A percentile compares a stretch with the other conserved stretches of the same genome.
phyloP scores from a whole-genome alignment of 1,139 yeast genomes.

The Suhomyces maxii region DNA sequence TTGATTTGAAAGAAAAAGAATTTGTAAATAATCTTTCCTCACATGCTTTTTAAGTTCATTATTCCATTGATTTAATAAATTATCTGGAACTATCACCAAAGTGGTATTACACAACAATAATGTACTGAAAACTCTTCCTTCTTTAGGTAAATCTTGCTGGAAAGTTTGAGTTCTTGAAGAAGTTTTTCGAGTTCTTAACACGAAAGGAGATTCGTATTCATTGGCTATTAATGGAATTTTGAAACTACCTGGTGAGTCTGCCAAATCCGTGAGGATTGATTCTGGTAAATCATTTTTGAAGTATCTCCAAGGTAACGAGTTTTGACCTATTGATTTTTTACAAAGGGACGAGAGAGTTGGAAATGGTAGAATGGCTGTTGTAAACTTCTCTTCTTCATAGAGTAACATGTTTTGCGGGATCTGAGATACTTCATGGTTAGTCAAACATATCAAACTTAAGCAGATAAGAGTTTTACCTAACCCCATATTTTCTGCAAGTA shows the following conservation, averaged over 20 bases:
- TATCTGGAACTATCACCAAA: conserved; percentile 64
- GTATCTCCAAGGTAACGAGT: conserved; percentile 60
- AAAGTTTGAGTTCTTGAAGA: conserved; percentile 14
- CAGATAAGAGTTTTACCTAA: conserved; percentile 71
- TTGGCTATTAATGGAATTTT: conserved; percentile 28
- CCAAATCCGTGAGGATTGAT: conserved; percentile 37
- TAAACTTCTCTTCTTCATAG: conserved; percentile 7
- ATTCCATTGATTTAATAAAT: conserved; percentile 65
- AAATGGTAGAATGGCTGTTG: background rate
- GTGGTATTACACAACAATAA: conserved; percentile 53
- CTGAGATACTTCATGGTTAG: conserved; percentile 52
- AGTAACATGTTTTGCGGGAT: conserved; percentile 39
- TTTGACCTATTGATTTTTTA: conserved; percentile 38
- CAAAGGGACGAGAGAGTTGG: conserved; percentile 37
- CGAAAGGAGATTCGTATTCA: conserved; percentile 22
- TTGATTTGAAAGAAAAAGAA: conserved; percentile 34
- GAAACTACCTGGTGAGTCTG: conserved; percentile 45
- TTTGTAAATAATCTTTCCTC: conserved; percentile 33
- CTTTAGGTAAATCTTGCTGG: conserved; percentile 13
- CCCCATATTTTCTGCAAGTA: conserved; percentile 78
- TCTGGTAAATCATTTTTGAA: conserved; percentile 46
- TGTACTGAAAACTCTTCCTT: conserved; percentile 25
- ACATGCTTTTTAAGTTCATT: conserved; percentile 59
- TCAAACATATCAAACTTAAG: conserved; percentile 56
- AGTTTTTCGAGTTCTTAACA: conserved; percentile 19